Percentiles rank a stretch among this genome's conserved stretches.
Conservation (phyloP, 2,329 filamentous ascomycete genomes). For the Balansia obtecta region DNA sequence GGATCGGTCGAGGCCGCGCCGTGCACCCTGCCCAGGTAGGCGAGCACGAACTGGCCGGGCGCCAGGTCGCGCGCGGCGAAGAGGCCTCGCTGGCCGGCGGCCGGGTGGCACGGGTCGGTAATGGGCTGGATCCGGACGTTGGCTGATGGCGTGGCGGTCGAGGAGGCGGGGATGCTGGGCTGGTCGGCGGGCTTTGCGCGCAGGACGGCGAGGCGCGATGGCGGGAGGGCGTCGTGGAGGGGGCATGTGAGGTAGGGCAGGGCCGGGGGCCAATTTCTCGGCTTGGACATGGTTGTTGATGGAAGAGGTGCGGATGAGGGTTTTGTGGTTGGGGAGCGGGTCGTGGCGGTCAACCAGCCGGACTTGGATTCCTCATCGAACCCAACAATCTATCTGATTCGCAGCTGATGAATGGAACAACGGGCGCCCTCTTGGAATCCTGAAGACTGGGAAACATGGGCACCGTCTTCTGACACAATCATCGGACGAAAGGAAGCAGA, state of each 20-base stretch:
- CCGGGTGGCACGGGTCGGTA: conserved; percentile 38
- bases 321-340: too few relatives aligned
- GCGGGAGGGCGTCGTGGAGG: conserved; percentile 32
- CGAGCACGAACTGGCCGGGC: conserved; percentile 44
- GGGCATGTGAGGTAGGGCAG: conserved; percentile 41
- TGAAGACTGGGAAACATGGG: too few relatives aligned
- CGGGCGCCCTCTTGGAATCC: too few relatives aligned
- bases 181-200: conserved; percentile 17
- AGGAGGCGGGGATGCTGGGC: conserved; percentile 14
- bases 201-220: conserved; percentile 27
- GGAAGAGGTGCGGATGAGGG: too few relatives aligned
- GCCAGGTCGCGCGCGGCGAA: conserved; percentile 43
- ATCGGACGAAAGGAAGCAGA: too few relatives aligned
- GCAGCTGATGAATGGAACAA: too few relatives aligned
- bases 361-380: too few relatives aligned
- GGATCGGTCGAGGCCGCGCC: conserved; percentile 9
- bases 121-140: conserved; percentile 44
- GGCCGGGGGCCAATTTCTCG: conserved; percentile 45
- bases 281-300: too few relatives aligned
- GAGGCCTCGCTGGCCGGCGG: conserved; percentile 44
- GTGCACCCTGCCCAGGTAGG: conserved; percentile 50
- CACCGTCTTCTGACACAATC: too few relatives aligned
- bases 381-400: too few relatives aligned
- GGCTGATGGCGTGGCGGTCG: conserved; percentile 31
- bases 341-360: too few relatives aligned